These are phyloP conservation scores for Dentipellis sp. DNA, from an alignment of 768 basidiomycete species.

Conservation along the genomic window DNA sequence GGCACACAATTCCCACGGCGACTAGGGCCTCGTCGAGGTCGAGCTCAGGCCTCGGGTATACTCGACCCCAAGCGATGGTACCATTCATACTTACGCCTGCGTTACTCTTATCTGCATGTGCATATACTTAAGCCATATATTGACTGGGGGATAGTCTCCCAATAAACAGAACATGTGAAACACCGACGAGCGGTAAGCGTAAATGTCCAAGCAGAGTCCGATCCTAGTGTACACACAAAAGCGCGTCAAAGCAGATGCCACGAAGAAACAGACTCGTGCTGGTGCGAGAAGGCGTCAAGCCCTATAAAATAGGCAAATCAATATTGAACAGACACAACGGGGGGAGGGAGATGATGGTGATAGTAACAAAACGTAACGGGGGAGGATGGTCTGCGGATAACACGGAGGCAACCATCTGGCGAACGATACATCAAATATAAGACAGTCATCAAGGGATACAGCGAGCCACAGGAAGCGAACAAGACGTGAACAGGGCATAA, in stretches of 20 bases:
- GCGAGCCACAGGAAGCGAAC: neutral
- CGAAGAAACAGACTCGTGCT: neutral
- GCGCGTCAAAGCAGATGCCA: neutral
- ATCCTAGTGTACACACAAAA: neutral
- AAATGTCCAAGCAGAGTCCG: slow-evolving; percentile 1
- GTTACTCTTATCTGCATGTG: neutral
- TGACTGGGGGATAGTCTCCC: neutral
- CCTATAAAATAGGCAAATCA: neutral
- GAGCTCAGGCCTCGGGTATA: neutral
- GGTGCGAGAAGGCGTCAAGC: neutral
- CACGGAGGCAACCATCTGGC: neutral
- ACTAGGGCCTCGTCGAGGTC: neutral
- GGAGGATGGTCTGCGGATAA: neutral
- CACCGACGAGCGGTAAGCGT: neutral
- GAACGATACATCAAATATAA: neutral
- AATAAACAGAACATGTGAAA: too few species aligned
- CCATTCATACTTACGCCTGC: too few species aligned
- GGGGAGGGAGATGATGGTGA: neutral
- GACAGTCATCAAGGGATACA: neutral
- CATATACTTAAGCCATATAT: neutral
- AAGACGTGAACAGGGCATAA: neutral
- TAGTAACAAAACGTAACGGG: neutral
- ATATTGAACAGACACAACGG: neutral
- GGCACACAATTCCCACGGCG: neutral
- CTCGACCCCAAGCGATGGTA: too few species aligned